phyloP scores from a whole-genome alignment of 106 monocot species.

The Dendrobium chrysotoxum region DNA sequence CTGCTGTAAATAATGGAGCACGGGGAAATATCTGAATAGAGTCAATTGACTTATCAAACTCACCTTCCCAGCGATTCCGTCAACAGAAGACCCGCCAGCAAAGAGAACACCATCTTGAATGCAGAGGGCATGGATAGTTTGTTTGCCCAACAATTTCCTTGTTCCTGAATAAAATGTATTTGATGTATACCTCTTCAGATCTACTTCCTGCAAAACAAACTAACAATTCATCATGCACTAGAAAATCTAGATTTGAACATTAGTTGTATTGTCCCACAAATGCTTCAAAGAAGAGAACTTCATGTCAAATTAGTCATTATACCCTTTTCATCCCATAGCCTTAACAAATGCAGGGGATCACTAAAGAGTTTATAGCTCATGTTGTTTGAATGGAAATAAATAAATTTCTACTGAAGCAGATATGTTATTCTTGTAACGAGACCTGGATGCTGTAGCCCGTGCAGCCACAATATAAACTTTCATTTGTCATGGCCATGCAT shows the following conservation, averaged over 20 bases:
- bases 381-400: neutral
- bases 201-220: constrained; percentile 33
- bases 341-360: no score
- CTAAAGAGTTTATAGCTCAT: neutral
- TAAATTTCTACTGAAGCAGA: neutral
- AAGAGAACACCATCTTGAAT: constrained; percentile 35
- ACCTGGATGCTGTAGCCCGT: constrained; percentile 50
- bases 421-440: neutral
- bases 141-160: constrained; percentile 42
- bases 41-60: neutral
- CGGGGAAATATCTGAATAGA: neutral
- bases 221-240: neutral
- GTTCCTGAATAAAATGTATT: constrained; percentile 36
- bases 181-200: constrained; percentile 29
- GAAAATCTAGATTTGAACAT: neutral
- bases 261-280: neutral
- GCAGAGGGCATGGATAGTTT: constrained; percentile 31
- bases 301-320: neutral
- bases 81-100: constrained; percentile 45
- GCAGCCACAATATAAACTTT: constrained; percentile 41
- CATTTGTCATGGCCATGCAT: constrained; percentile 36
- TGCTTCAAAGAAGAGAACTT: neutral
- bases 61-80: constrained; percentile 53
- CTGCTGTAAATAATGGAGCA: neutral
- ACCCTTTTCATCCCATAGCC: neutral